Evolutionary conservation across 2,329 filamentous ascomycete genomes (phyloP), one percentile per base, ranked within the genome.

Genomic region (Alternaria conjuncta): DNA sequence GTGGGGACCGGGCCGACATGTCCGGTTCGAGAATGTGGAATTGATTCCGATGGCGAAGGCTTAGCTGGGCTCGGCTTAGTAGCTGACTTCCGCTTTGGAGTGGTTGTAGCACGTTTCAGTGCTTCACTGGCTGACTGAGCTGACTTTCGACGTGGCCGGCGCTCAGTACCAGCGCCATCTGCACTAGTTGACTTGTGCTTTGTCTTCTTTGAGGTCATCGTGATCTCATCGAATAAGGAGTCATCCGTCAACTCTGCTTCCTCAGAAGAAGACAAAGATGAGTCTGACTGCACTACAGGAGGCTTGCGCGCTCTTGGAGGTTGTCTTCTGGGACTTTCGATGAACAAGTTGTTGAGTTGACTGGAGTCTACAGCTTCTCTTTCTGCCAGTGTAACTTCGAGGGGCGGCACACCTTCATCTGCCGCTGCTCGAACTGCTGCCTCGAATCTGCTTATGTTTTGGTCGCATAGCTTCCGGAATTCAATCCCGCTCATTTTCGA

Each of bases 371-470:
- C 30, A 10, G 44, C 23, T 25, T 59, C 56, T 20, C 18, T 60
- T 9, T 28, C 23, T 25, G 13, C n/a, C 11, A 41, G 49, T 11
- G 49, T 12, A n/a, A 13, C 18, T 30, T 32, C 32, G 4, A 30
- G 43, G 6, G 49, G 51, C 21, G 57, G 13, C 4, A 15, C 18
- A 51, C 41, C 55, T 13, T 57, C 36, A 45, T 51, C 55, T 45
- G 47, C 21, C 25, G 25, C n/a, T 55, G n/a, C n/a, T 41, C 36
- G 36, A 4, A 66, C 28, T 23, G 67, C 54, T 11, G 23, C 21
- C 13, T 66, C 69, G 20, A 70, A 66, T 8, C 71, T 64, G 6
- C 73, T 67, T 50, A 64, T 69, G 12, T 68, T 66, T 44, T 54
- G 64, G 20, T 66, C 60, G 9, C 50, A 45, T 12, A 61, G 30